Percentiles rank a stretch among this genome's conserved stretches.
Evolutionary conservation across 495 filamentous ascomycete species (phyloP).

Genomic region (Trichoderma asperelloides): DNA sequence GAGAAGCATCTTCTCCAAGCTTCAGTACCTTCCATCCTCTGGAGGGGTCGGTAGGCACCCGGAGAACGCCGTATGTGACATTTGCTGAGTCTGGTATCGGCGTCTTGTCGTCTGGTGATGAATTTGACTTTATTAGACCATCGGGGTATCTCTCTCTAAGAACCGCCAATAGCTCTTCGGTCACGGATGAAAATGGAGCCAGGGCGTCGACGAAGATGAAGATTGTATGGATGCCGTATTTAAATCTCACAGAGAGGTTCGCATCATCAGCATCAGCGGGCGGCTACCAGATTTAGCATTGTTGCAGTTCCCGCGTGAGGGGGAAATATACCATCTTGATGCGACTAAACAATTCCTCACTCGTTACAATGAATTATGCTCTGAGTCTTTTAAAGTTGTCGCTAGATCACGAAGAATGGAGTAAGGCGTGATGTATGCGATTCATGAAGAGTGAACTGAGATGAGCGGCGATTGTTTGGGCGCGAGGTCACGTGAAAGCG

Average conservation of each 20-base stretch:
- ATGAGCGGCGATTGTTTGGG: background rate
- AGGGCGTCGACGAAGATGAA: constrained; percentile 58
- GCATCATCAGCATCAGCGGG: constrained; percentile 18
- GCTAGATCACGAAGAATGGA: too few relatives aligned
- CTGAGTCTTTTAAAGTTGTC: too few relatives aligned
- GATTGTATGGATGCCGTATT: constrained; percentile 69
- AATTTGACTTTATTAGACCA: constrained; percentile 28
- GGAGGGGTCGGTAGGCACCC: constrained; percentile 21
- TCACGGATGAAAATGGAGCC: constrained; percentile 51
- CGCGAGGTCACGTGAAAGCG: background rate
- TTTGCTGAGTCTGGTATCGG: constrained; percentile 29
- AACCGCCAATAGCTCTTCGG: constrained; percentile 53
- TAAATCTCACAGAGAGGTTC: constrained; percentile 64
- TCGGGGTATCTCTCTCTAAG: constrained; percentile 38
- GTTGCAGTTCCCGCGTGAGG: background rate
- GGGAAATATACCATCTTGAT: background rate
- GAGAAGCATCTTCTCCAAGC: constrained; percentile 26
- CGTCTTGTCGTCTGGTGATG: constrained; percentile 15
- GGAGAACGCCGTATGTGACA: constrained; percentile 32
- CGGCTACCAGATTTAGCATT: background rate
- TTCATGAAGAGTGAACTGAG: background rate
- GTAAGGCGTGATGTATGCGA: too few relatives aligned
- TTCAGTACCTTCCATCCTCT: constrained; percentile 34
- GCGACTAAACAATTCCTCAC: background rate
- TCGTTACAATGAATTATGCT: too few relatives aligned